Percentiles rank a stretch among this genome's conserved stretches.
Evolutionary conservation across 1,284 basidiomycete genomes (phyloP).

Genomic region (Microbotryum lychnidis-dioicae): DNA sequence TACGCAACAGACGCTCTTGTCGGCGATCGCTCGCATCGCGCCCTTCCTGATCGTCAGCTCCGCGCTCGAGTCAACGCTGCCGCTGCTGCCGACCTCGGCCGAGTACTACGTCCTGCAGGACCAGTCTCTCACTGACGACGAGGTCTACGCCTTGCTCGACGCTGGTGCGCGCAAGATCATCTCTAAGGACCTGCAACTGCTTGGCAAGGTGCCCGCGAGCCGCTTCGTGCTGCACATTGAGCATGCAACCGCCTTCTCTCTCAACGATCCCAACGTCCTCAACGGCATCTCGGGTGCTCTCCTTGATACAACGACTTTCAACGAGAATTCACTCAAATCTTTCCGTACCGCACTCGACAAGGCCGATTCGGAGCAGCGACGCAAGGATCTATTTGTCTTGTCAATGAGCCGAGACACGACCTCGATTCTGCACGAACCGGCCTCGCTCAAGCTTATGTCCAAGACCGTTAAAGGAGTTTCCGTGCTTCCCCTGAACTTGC

Average conservation of each 20-base stretch:
- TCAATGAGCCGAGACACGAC: slow-evolving; percentile 35
- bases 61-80: slow-evolving; percentile 14
- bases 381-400: slow-evolving; percentile 47
- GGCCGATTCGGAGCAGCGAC: slow-evolving; percentile 39
- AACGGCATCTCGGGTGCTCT: slow-evolving; percentile 67
- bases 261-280: slow-evolving; percentile 44
- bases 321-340: slow-evolving; percentile 19
- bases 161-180: slow-evolving; percentile 64
- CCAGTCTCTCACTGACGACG: slow-evolving; percentile 45
- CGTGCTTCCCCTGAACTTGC: slow-evolving; percentile 38
- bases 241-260: slow-evolving; percentile 60
- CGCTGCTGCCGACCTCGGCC: slow-evolving; percentile 34
- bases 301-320: slow-evolving; percentile 57
- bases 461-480: slow-evolving; percentile 43
- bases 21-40: slow-evolving; percentile 60
- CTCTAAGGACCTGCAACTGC: slow-evolving; percentile 27
- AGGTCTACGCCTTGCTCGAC: slow-evolving; percentile 62
- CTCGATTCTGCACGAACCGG: slow-evolving; percentile 38
- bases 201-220: slow-evolving; percentile 52
- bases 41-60: slow-evolving; percentile 56
- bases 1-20: slow-evolving; percentile 44
- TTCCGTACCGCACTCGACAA: slow-evolving; percentile 20
- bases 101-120: slow-evolving; percentile 56
- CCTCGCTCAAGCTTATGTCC: slow-evolving; percentile 41
- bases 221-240: slow-evolving; percentile 66